phyloP scores from a whole-genome alignment of 495 filamentous ascomycete genomes.

The Penicillium cinerascens region DNA sequence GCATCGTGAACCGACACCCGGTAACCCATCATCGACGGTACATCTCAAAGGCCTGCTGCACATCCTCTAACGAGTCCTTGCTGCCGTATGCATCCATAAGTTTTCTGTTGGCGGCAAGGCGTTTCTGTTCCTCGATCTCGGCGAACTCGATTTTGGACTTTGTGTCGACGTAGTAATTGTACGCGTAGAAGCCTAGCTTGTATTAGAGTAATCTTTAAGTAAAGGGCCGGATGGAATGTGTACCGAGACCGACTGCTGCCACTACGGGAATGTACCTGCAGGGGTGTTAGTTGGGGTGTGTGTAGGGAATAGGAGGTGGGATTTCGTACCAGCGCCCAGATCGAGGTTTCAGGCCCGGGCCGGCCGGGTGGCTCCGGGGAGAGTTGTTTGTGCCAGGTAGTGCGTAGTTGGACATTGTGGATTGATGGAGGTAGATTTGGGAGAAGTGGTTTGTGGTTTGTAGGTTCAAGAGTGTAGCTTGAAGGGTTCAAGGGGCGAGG shows the following conservation, averaged over 20 bases:
- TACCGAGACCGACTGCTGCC: conserved; percentile 33
- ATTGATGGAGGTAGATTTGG: neutral
- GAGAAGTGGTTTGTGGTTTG: neutral
- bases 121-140: conserved; percentile 31
- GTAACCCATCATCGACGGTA: conserved; percentile 29
- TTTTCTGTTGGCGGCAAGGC: conserved; percentile 31
- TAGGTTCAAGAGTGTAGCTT: neutral
- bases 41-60: conserved; percentile 55
- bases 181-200: conserved; percentile 31
- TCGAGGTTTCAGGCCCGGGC: conserved; percentile 15
- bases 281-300: neutral
- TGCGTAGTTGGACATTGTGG: conserved; percentile 24
- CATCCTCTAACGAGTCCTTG: conserved; percentile 51
- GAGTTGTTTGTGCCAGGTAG: conserved; percentile 20
- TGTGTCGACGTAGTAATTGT: conserved; percentile 26
- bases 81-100: conserved; percentile 59
- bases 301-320: neutral
- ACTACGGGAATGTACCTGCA: conserved; percentile 33
- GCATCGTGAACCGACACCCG: neutral
- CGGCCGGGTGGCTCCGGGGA: conserved; percentile 11
- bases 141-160: conserved; percentile 9
- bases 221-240: neutral
- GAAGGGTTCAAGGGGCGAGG: neutral
- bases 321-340: conserved; percentile 17
- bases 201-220: conserved; percentile 27